Percentiles rank a stretch among this genome's conserved stretches.
Evolutionary conservation across 805 yeast genomes (phyloP).

Genomic region (Wickerhamiella sorbophila): DNA sequence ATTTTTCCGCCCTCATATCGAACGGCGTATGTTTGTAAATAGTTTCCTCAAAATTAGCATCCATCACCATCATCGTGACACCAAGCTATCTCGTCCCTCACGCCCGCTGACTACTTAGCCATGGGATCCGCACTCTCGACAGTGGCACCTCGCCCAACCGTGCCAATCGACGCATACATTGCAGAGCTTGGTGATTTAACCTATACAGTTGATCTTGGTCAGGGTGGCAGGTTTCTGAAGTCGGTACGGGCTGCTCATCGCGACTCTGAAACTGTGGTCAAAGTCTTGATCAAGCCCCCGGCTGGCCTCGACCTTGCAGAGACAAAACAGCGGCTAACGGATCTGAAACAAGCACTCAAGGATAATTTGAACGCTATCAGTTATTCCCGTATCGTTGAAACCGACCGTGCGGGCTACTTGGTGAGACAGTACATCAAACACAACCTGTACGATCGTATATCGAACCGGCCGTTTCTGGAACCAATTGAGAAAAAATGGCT

Average conservation of each 20-base stretch:
- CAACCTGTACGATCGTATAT: constrained; percentile 74
- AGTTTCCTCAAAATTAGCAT: too few species aligned
- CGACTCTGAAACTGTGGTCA: constrained; percentile 61
- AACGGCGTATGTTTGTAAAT: too few species aligned
- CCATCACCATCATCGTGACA: too few species aligned
- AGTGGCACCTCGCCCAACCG: constrained; percentile 79
- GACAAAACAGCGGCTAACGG: constrained; percentile 12
- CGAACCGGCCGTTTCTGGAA: constrained; percentile 78
- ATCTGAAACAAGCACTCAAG: constrained; percentile 29
- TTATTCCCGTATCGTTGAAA: constrained; percentile 61
- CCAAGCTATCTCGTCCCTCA: too few species aligned
- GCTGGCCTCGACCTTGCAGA: constrained; percentile 6
- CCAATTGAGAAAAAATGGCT: constrained; percentile 73
- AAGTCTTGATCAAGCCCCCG: constrained; percentile 66
- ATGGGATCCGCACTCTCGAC: constrained; percentile 87
- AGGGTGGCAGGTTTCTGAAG: constrained; percentile 67
- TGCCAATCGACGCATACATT: constrained; percentile 79
- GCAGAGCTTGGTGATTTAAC: constrained; percentile 65
- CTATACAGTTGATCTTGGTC: constrained; percentile 56
- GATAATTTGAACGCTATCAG: constrained; percentile 53
- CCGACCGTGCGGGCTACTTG: constrained; percentile 83
- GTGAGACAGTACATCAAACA: constrained; percentile 68
- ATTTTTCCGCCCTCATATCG: too few species aligned
- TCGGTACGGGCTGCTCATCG: constrained; percentile 68
- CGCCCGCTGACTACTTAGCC: neutral